Base-by-base conservation (phyloP, 192 early-diverging fungal species). In the Umbelopsis vinacea region DNA sequence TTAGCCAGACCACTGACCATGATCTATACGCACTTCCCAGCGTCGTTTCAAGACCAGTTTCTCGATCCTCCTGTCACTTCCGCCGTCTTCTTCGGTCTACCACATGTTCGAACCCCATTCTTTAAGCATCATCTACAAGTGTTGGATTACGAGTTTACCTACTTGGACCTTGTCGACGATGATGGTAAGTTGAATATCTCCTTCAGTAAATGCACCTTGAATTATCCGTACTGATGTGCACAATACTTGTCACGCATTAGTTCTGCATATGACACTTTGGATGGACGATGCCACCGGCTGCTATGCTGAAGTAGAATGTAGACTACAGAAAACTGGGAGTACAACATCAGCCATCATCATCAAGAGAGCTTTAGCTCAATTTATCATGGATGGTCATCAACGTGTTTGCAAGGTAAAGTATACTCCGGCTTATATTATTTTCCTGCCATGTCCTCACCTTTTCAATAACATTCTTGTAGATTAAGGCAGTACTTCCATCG, bases 401-500 rank as follows among this genome's bases (percentile, higher is more conserved):
- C 67, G 80, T 3, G 76, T 82, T 19, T 83, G 71, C 63, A 84
- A 81, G 33, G 57, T 63, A 63, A 38, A 35, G 10, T 63, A 33
- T 26, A 26, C 8, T 26, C 7, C 12, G 12, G 10, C 4, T 22
- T 12, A 29, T 24, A 0, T 14, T 6, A 17, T 22, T 54, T 54
- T 1, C 12, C 10, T 6, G 53, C 14, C 53, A 54, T 54, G 6
- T 4, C 4, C 26, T 63, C 5, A 38, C 35, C 29, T 54, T 29
- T 14, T 57, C 10, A 63, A 63, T 19, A 11, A 17, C 57, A 17
- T 6, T 19, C 2, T 37, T 12, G 17, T 37, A 63, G 70, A 82
- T 86, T 57, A 86, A 86, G 71, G 85, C 85, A 2, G 82, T 86
- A 0, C 68, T 86, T 4, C 82, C 85, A 1, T 38, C 69, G 0